phyloP scores from a whole-genome alignment of 169 alveolate species.

The Eimeria sp. region DNA sequence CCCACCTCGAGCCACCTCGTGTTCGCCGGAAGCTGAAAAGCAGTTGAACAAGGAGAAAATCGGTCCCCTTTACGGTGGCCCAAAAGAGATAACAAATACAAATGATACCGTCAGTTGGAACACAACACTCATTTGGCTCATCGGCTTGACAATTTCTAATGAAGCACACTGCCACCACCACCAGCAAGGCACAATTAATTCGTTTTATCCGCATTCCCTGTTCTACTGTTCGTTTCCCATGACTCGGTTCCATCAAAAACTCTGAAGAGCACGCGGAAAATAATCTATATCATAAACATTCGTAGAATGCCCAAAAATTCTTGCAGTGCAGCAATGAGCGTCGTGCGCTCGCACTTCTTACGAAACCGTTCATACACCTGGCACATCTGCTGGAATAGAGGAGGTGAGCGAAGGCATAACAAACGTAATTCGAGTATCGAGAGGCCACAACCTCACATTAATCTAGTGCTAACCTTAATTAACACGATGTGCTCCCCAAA shows the following conservation, averaged over 20 bases:
- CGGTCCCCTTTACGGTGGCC: not conserved
- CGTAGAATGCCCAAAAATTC: not conserved
- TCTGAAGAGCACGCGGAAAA: not conserved
- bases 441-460: not conserved
- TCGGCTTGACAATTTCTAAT: not conserved
- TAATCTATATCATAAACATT: not conserved
- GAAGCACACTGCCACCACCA: not conserved
- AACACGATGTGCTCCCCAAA: not conserved
- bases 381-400: not conserved
- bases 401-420: not conserved
- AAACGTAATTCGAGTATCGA: not conserved
- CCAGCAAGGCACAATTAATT: conserved; percentile 17
- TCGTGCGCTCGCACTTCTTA: not conserved
- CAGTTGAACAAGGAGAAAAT: not conserved
- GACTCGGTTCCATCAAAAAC: not conserved
- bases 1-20: conserved; percentile 65
- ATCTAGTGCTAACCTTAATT: too few species aligned
- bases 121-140: conserved; percentile 49
- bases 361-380: conserved; percentile 51
- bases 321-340: not conserved
- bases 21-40: conserved; percentile 60
- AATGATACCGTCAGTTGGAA: conserved; percentile 42
- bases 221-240: not conserved
- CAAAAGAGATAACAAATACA: not conserved
- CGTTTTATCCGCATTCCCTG: conserved; percentile 18